phyloP scores from a whole-genome alignment of 805 yeast genomes.

The Cyberlindnera mycetangii region DNA sequence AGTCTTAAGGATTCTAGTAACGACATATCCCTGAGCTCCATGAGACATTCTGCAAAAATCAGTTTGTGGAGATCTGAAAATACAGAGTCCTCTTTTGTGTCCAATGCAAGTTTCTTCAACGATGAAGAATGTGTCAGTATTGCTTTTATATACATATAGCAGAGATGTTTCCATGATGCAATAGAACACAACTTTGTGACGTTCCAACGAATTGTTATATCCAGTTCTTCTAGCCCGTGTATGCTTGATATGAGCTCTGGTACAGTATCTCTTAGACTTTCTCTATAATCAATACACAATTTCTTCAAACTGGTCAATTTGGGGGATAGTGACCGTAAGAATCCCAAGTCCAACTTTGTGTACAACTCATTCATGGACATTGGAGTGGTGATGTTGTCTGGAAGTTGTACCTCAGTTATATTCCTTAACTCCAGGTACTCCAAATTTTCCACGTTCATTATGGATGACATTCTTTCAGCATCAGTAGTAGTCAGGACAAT shows the following conservation, averaged over 20 bases:
- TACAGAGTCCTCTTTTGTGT: conserved; percentile 37
- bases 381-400: conserved; percentile 15
- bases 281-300: conserved; percentile 40
- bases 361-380: conserved; percentile 16
- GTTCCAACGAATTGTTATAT: conserved; percentile 40
- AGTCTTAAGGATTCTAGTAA: conserved; percentile 39
- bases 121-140: conserved; percentile 22
- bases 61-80: conserved; percentile 32
- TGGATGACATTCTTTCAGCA: conserved; percentile 10
- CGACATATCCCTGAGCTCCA: conserved; percentile 21
- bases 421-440: conserved; percentile 32
- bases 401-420: conserved; percentile 35
- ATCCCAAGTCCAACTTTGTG: conserved; percentile 22
- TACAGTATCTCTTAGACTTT: conserved; percentile 39
- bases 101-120: conserved; percentile 37
- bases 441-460: conserved; percentile 20
- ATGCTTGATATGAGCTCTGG: conserved; percentile 33
- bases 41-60: conserved; percentile 25
- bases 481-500: conserved; percentile 17
- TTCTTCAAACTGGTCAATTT: conserved; percentile 28
- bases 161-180: conserved; percentile 23
- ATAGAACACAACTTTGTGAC: conserved; percentile 29
- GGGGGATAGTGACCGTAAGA: conserved; percentile 29
- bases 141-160: conserved; percentile 19
- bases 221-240: conserved; percentile 33